Evolutionary conservation across 2,329 filamentous ascomycete genomes (phyloP), one percentile per base, ranked within the genome.

Genomic region (Colletotrichum lupini): DNA sequence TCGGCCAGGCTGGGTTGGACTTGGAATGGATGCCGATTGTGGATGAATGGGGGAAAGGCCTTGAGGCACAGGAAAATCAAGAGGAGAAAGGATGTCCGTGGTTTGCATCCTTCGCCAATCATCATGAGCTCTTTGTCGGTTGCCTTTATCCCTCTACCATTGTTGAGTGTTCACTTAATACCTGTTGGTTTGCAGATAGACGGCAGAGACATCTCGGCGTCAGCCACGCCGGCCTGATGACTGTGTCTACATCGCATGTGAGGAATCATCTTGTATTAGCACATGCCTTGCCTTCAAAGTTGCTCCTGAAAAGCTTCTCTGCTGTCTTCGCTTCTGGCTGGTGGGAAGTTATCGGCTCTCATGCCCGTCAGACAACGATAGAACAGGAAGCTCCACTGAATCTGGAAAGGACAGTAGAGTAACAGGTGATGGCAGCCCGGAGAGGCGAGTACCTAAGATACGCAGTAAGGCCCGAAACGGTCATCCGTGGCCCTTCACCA

Each of bases 41-140:
- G 70, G 70, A 73, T 70, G 67, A 53, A 73, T 63, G 65, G 69
- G 63, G 69, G 30, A 60, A 55, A 42, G 67, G 70, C 32, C 28
- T 26, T 49, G 56, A 56, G 42, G 32, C 67, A 70, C 22, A 24
- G 59, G 55, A 52, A 12, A 62, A 32, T 37, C 37, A 63, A 63
- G 46, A 56, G 61, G 58, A 49, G 26, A 46, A 24, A 42, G 24
- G 24, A 65, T 24, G 49, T 11, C 22, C 9, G 46, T 61, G 22
- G 19, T 37, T 24, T 24, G 37, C 32, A 56, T 8, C 35, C 35
- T 35, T 72, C 53, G 37, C n/a, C 26, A 35, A 30, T 64, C 59
- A 55, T 60, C 59, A 60, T 59, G 52, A 52, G 65, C 22, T 49
- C 30, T 62, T 55, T 59, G 52, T n/a, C 28, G 57, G 14, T 14